Base-by-base conservation (phyloP, 2,329 filamentous ascomycete genomes). In the Colletotrichum higginsianum region DNA sequence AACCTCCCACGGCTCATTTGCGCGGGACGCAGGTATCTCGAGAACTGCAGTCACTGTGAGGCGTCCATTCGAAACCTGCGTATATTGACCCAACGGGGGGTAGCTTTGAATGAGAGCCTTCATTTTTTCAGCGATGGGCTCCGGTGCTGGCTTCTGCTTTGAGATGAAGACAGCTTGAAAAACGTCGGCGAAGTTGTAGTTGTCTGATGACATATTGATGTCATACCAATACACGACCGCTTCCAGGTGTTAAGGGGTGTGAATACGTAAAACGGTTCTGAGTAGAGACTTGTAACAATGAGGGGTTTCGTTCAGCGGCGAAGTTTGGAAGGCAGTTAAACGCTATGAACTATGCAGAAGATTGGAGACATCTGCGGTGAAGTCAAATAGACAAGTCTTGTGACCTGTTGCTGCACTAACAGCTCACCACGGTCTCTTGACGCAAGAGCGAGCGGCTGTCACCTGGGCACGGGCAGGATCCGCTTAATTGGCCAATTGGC, bases 81-180 rank as follows among this genome's bases (percentile, higher is more conserved):
- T 95, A 30, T 93, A 87, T 78, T 95, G 93, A 2, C 92, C 94
- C 62, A 98, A 82, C 1, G 94, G 90, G 15, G 95, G 95, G 77
- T 90, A 91, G 71, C 85, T 86, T 26, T 84, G 84, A 21, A 88
- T 75, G 15, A 77, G 75, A 46, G 80, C 78, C 8, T 79, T 80
- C 81, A 85, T 86, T 2, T 71, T 74, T 63, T 79, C 76, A 50
- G 76, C 5, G 56, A 79, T 67, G 40, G 73, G 63, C 35, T 72
- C 66, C 35, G 79, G 78, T 49, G 78, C 71, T 44, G 76, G 74
- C 64, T 81, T 84, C 69, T 83, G 82, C 66, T 81, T 80, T 35
- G 82, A 79, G 49, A 84, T 76, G 61, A 81, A 80, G 53, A 81
- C 76, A 67, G 80, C 77, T 66, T 82, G 80, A 65, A 83, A 82